Conservation (phyloP, 169 alveolate genomes). For the Plasmodium knowlesi region DNA sequence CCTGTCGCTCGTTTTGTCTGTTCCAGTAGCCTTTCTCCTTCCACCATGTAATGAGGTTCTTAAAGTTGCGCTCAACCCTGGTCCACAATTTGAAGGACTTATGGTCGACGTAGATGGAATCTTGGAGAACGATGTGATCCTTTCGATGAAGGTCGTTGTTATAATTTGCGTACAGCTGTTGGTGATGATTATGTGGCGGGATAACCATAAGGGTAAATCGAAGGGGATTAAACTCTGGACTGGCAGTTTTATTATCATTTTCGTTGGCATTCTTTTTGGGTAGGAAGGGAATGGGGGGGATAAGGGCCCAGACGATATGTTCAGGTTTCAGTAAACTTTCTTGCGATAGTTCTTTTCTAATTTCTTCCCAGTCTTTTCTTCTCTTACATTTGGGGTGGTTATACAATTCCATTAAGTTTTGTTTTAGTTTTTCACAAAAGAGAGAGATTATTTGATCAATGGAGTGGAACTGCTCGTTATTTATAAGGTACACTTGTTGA, state of each 20-base stretch:
- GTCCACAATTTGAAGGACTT: constrained; percentile 84
- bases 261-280: constrained; percentile 38
- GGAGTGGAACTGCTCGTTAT: constrained; percentile 74
- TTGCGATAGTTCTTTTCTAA: constrained; percentile 82
- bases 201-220: constrained; percentile 84
- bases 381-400: constrained; percentile 85
- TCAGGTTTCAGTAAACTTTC: constrained; percentile 85
- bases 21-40: constrained; percentile 89
- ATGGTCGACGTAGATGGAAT: constrained; percentile 87
- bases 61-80: constrained; percentile 57
- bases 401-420: constrained; percentile 84
- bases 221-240: constrained; percentile 77
- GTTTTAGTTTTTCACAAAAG: constrained; percentile 85
- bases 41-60: constrained; percentile 85
- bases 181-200: constrained; percentile 80
- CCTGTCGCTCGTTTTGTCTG: constrained; percentile 80
- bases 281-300: constrained; percentile 80
- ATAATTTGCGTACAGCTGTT: constrained; percentile 11
- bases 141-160: constrained; percentile 62
- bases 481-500: constrained; percentile 74
- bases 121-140: constrained; percentile 80
- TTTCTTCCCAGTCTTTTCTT: constrained; percentile 77
- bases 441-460: constrained; percentile 84
- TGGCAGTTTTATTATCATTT: constrained; percentile 26
- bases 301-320: constrained; percentile 84